A percentile compares a stretch with the other conserved stretches of the same genome.
phyloP scores from a whole-genome alignment of 164 flowering plant species.

The Liriodendron chinense region DNA sequence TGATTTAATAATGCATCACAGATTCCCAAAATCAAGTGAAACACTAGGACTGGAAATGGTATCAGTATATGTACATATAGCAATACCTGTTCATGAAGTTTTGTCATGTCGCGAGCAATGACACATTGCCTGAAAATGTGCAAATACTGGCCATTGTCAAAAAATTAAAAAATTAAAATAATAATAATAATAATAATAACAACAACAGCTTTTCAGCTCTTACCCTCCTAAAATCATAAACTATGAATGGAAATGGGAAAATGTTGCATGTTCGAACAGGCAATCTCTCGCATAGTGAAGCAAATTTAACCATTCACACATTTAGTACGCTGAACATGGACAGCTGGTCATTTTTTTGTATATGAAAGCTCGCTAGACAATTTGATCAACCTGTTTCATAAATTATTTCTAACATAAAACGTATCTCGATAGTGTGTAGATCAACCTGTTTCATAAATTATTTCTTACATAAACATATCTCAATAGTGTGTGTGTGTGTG shows the following conservation, averaged over 20 bases:
- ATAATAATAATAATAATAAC: no score
- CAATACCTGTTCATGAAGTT: conserved; percentile 87
- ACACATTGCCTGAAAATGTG: conserved; percentile 68
- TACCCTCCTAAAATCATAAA: neutral
- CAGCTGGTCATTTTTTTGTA: no score
- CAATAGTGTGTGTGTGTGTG: no score
- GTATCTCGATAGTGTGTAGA: no score
- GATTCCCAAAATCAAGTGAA: neutral
- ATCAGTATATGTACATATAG: neutral
- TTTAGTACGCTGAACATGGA: no score
- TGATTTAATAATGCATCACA: neutral
- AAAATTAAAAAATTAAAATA: no score
- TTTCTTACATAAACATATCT: no score
- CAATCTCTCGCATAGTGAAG: neutral
- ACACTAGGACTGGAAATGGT: neutral
- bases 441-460: no score
- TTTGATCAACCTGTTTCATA: no score
- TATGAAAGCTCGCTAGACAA: no score
- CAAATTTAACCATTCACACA: neutral
- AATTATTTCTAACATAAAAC: no score
- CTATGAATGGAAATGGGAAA: neutral
- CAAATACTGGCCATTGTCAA: neutral
- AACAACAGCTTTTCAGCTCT: neutral
- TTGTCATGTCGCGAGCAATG: conserved; percentile 90
- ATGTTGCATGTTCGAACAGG: neutral